phyloP scores from a whole-genome alignment of 805 yeast species.

The Zygoascus bituminiphila region DNA sequence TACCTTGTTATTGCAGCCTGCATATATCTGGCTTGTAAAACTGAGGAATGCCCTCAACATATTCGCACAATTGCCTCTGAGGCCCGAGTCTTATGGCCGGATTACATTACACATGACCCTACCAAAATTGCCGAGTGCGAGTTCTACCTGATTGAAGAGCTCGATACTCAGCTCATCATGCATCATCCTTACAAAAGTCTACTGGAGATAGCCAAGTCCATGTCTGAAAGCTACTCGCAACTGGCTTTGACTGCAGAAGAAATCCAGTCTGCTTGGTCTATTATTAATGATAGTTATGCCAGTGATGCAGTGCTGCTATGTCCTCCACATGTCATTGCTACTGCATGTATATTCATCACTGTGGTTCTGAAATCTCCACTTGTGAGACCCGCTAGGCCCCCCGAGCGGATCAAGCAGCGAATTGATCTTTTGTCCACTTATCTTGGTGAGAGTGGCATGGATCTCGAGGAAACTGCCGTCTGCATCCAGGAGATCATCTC shows the following conservation, averaged over 20 bases:
- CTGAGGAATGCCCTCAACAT: slow-evolving; percentile 94
- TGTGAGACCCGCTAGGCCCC: slow-evolving; percentile 26
- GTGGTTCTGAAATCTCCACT: slow-evolving; percentile 42
- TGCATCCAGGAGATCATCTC: slow-evolving; percentile 79
- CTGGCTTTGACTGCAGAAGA: slow-evolving; percentile 42
- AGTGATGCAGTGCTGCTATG: slow-evolving; percentile 76
- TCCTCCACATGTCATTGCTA: slow-evolving; percentile 86
- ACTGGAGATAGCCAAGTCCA: slow-evolving; percentile 37
- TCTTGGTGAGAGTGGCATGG: slow-evolving; percentile 67
- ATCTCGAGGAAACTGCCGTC: slow-evolving; percentile 68
- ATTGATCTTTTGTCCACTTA: slow-evolving; percentile 54
- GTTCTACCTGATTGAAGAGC: slow-evolving; percentile 83
- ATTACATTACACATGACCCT: slow-evolving; percentile 82
- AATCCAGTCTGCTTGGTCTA: slow-evolving; percentile 79
- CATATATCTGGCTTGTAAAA: slow-evolving; percentile 82
- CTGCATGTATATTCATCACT: slow-evolving; percentile 73
- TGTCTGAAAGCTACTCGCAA: slow-evolving; percentile 40
- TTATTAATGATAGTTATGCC: slow-evolving; percentile 80
- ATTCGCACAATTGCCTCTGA: slow-evolving; percentile 75
- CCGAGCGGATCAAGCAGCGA: slow-evolving; percentile 32
- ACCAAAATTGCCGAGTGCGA: slow-evolving; percentile 93
- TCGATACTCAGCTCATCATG: slow-evolving; percentile 37
- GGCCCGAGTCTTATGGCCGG: slow-evolving; percentile 90
- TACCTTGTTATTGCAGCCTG: slow-evolving; percentile 78
- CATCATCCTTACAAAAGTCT: slow-evolving; percentile 36